phyloP scores from a whole-genome alignment of 2,329 filamentous ascomycete genomes.

The Penicillium nordicum region DNA sequence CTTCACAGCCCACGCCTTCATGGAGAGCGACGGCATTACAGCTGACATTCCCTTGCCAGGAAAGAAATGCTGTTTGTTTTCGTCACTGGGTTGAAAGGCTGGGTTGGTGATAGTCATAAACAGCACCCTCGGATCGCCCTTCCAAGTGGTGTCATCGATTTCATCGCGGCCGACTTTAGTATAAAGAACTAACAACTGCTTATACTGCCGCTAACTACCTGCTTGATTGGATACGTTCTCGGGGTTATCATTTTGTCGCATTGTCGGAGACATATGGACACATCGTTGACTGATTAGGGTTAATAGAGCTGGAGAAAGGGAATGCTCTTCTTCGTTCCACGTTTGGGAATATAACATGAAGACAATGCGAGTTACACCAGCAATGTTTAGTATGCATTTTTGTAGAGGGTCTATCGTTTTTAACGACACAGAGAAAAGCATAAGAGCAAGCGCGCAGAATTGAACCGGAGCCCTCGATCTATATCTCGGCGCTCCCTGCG shows the following conservation, averaged over 20 bases:
- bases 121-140: not conserved
- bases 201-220: not conserved
- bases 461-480: not conserved
- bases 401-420: not conserved
- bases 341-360: not conserved
- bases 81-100: not conserved
- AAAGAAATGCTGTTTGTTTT: not conserved
- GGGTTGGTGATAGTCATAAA: not conserved
- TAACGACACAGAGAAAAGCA: not conserved
- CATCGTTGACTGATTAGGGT: not conserved
- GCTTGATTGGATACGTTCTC: not conserved
- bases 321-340: not conserved
- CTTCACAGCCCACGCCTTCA: too few relatives aligned
- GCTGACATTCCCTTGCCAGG: not conserved
- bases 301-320: not conserved
- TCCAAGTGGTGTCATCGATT: not conserved
- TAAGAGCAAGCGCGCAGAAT: too few relatives aligned
- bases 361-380: not conserved
- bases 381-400: fast-evolving
- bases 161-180: not conserved
- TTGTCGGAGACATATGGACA: not conserved
- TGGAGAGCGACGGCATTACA: too few relatives aligned
- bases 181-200: not conserved
- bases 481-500: too few relatives aligned
- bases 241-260: not conserved